A percentile compares a stretch with the other conserved stretches of the same genome.
Evolutionary conservation across 768 basidiomycete genomes (phyloP).

Genomic region (Russula lepida): DNA sequence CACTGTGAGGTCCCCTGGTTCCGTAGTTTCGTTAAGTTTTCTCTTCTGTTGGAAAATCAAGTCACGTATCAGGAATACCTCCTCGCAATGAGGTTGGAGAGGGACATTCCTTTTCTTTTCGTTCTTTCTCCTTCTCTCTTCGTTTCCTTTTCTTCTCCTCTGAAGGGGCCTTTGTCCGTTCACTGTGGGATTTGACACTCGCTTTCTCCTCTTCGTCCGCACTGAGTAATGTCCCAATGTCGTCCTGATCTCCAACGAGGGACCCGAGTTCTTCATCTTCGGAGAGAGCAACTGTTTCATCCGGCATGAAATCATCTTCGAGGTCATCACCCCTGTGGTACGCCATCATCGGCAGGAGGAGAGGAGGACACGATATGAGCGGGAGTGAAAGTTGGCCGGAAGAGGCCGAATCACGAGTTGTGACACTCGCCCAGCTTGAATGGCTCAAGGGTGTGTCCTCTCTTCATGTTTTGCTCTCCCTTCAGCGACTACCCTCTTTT

Average conservation of each 20-base stretch:
- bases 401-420: neutral
- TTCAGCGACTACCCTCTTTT: neutral
- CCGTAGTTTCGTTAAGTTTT: slow-evolving; percentile 45
- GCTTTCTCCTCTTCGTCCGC: slow-evolving; percentile 34
- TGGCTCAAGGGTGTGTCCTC: neutral
- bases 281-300: slow-evolving; percentile 57
- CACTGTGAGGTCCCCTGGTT: slow-evolving; percentile 31
- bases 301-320: slow-evolving; percentile 71
- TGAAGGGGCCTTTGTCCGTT: slow-evolving; percentile 20
- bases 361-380: neutral
- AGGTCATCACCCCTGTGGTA: slow-evolving; percentile 64
- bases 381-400: neutral
- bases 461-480: neutral
- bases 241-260: slow-evolving; percentile 25
- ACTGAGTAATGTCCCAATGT: slow-evolving; percentile 35
- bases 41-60: slow-evolving; percentile 44
- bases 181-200: slow-evolving; percentile 25
- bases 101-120: slow-evolving; percentile 49
- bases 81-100: neutral
- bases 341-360: slow-evolving; percentile 23
- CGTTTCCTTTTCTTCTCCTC: slow-evolving; percentile 64
- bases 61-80: slow-evolving; percentile 9
- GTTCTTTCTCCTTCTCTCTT: slow-evolving; percentile 65
- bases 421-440: neutral
- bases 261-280: slow-evolving; percentile 42